Base-by-base conservation (phyloP, 441 rosid species). In the Pelargonium australe region DNA sequence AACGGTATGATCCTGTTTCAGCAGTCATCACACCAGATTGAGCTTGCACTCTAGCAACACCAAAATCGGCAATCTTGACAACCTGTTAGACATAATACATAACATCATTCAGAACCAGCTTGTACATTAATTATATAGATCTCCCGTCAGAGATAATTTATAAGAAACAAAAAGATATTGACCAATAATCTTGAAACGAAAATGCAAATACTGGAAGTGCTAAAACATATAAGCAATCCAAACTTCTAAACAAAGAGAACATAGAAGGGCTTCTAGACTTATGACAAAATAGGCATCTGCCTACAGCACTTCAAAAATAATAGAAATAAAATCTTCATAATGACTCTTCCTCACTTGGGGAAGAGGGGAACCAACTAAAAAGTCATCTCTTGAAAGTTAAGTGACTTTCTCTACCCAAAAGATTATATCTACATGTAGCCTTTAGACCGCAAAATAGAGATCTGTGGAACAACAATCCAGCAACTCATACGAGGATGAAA, bases 1-100 rank as follows among this genome's bases (percentile, higher is more conserved):
- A 88, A 40, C 89, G 88, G 69, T 88, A 88, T 7, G 91, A 85
- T 72, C 95, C 95, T 64, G 91, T 89, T 82, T 89, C 95, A 25
- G 88, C 91, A 31, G 95, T 89, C 95, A 89, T 89, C 65, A 84
- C 83, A 19, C 91, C 91, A 53, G 88, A 71, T 65, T 72, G 85
- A 77, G 74, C 76, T 75, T 85, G 85, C 73, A 87, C 85, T 80
- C 90, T 84, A 68, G 95, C 92, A 79, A 89, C 82, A 65, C 92
- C 95, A 78, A 89, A 89, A 77, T 89, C 95, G 20, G 90, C 85
- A 75, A 89, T 83, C 77, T 87, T 89, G 23, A 85, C 89, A 37
- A 80, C 87, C 95, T 87, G 79, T 44, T 14, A 65, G 45, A 47
- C 68, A 76, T 34, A 66, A 45, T 65, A 68, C 67, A 12, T 23